Evolutionary conservation across 441 rosid species (phyloP), one percentile per base, ranked within the genome.

Genomic region (Bocquillonia castaneifolia): DNA sequence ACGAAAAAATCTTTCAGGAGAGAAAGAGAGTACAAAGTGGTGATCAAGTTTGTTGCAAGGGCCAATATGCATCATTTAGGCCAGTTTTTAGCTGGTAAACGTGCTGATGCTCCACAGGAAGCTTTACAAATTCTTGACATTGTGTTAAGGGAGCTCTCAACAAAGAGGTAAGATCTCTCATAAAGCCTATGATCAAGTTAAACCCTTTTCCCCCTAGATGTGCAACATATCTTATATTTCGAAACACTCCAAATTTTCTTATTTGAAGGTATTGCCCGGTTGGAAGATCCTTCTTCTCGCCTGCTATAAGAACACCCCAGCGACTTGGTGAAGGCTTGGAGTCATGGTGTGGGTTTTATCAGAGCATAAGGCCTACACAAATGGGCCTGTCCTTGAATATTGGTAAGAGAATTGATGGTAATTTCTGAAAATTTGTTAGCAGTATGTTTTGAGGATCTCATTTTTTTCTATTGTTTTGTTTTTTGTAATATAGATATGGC

Each of bases 291-390:
- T 94, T 94, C 84, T 94, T 89, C 66, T 94, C 99, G 36, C 99
- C 93, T 8, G 84, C 83, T 78, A 80, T 90, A 54, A 80, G 88
- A 78, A 77, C 81, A 28, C 96, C 96, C 0, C 96, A 89, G 67
- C 70, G 89, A 29, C 93, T 94, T 15, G 96, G 99, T 64, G 99
- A 94, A 17, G 99, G 99, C 66, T 85, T 94, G 78, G 96, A 94
- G 85, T 88, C 96, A 32, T 94, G 99, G 99, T 91, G 96, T 63
- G 99, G 99, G 39, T 94, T 91, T 78, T 94, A 94, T 72, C 96
- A 91, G 74, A 94, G 99, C 70, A 91, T 94, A 64, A 86, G 99
- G 76, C 97, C 99, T 15, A 93, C 99, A 0, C 99, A 91, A 52
- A 94, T 94, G 99, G 97, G 97, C 72, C 74, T 94, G 76, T 90